phyloP scores from a whole-genome alignment of 2,329 filamentous ascomycete genomes.

The Akanthomyces muscarius region DNA sequence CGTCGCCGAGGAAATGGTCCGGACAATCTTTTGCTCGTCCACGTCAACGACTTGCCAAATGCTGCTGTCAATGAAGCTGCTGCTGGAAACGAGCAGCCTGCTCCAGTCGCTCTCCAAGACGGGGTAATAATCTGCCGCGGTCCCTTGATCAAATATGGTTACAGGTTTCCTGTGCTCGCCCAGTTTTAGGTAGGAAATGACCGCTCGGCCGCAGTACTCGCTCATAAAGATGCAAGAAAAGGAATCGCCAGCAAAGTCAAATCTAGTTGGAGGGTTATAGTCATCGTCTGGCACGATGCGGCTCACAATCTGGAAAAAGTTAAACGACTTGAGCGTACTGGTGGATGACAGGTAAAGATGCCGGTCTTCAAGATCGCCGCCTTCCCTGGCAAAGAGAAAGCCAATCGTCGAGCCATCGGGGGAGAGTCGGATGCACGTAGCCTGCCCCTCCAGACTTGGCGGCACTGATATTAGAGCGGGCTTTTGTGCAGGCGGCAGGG shows the following conservation, averaged over 20 bases:
- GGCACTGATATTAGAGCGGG: constrained; percentile 26
- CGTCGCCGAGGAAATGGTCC: constrained; percentile 30
- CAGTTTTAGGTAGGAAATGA: constrained; percentile 33
- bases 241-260: constrained; percentile 34
- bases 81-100: constrained; percentile 34
- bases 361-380: constrained; percentile 23
- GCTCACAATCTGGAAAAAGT: constrained; percentile 12
- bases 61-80: constrained; percentile 36
- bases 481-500: constrained; percentile 17
- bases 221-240: constrained; percentile 33
- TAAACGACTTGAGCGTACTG: constrained; percentile 19
- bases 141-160: constrained; percentile 26
- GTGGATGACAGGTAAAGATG: constrained; percentile 32
- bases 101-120: constrained; percentile 25
- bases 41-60: constrained; percentile 35
- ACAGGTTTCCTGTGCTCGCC: constrained; percentile 26
- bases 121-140: constrained; percentile 28
- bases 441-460: constrained; percentile 17
- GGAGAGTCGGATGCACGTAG: constrained; percentile 32
- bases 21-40: constrained; percentile 20
- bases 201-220: constrained; percentile 30
- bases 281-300: constrained; percentile 21
- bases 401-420: constrained; percentile 34
- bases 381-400: constrained; percentile 30
- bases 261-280: constrained; percentile 27